A percentile compares a stretch with the other conserved stretches of the same genome.
These are phyloP conservation scores for Curvularia hawaiiensis DNA, from an alignment of 2,329 filamentous ascomycete genomes.

Conservation along the genomic window DNA sequence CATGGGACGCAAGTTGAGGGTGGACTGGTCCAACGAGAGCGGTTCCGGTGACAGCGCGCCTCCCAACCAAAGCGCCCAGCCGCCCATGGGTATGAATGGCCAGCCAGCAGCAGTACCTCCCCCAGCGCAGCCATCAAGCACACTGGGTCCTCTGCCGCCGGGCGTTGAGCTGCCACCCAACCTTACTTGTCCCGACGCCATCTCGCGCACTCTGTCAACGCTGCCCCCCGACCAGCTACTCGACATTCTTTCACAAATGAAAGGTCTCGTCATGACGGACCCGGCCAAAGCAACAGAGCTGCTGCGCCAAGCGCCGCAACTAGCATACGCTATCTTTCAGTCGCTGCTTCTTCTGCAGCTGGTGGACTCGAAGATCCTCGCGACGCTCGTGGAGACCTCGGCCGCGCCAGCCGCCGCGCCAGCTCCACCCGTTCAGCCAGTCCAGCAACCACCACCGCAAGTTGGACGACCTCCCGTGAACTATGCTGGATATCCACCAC, in stretches of 20 bases:
- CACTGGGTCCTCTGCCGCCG: conserved; percentile 79
- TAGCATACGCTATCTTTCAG: conserved; percentile 94
- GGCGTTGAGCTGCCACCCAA: conserved; percentile 84
- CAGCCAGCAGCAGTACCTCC: conserved; percentile 46
- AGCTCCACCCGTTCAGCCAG: conserved; percentile 47
- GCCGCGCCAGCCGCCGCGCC: conserved; percentile 39
- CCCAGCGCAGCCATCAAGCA: conserved; percentile 51
- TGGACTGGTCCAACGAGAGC: conserved; percentile 95
- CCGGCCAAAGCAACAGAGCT: conserved; percentile 84
- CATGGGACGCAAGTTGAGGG: conserved; percentile 90
- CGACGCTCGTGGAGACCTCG: conserved; percentile 73
- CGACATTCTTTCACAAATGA: conserved; percentile 94
- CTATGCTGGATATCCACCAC: conserved; percentile 49
- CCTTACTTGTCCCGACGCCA: conserved; percentile 84
- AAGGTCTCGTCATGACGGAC: conserved; percentile 80
- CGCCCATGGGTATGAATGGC: conserved; percentile 35
- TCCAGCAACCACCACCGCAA: conserved; percentile 43
- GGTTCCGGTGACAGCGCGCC: conserved; percentile 64
- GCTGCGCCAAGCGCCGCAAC: conserved; percentile 85
- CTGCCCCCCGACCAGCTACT: conserved; percentile 88
- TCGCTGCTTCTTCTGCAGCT: conserved; percentile 90
- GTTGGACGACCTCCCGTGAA: conserved; percentile 38
- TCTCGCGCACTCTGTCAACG: conserved; percentile 86
- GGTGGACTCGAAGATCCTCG: conserved; percentile 82
- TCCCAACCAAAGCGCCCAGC: conserved; percentile 50